phyloP scores from a whole-genome alignment of 192 early-diverging fungal species.

The Geranomyces michiganensis region DNA sequence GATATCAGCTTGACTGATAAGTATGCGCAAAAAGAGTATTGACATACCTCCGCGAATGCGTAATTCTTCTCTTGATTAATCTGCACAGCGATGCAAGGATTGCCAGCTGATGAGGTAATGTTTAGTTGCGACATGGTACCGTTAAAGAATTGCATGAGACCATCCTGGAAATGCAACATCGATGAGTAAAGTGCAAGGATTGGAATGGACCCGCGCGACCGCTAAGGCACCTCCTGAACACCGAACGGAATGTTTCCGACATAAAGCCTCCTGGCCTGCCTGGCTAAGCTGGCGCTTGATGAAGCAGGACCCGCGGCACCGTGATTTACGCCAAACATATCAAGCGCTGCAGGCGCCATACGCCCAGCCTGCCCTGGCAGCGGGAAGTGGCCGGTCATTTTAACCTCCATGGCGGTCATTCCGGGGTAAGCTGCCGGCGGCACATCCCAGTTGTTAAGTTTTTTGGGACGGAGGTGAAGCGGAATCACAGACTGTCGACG shows the following conservation, averaged over 20 bases:
- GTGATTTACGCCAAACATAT: slow-evolving; percentile 24
- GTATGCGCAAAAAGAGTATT: neutral
- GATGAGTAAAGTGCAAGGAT: neutral
- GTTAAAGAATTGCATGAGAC: slow-evolving; percentile 85
- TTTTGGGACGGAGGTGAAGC: slow-evolving; percentile 73
- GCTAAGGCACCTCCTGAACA: slow-evolving; percentile 60
- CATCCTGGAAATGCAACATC: slow-evolving; percentile 44
- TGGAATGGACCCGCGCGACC: neutral
- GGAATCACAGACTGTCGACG: slow-evolving; percentile 57
- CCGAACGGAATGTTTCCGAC: slow-evolving; percentile 84
- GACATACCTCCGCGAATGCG: slow-evolving; percentile 88
- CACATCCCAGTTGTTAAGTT: slow-evolving; percentile 91
- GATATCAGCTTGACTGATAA: neutral
- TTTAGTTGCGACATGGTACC: slow-evolving; percentile 77
- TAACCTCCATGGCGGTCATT: slow-evolving; percentile 83
- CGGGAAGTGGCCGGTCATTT: slow-evolving; percentile 82
- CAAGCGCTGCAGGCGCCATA: slow-evolving; percentile 4
- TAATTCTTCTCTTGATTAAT: slow-evolving; percentile 95
- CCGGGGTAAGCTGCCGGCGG: slow-evolving; percentile 87
- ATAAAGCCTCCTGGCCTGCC: slow-evolving; percentile 87
- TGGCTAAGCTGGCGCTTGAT: slow-evolving; percentile 56
- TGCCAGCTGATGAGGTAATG: slow-evolving; percentile 68
- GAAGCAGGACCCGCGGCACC: slow-evolving; percentile 54
- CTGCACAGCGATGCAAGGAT: slow-evolving; percentile 77
- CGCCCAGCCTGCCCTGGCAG: slow-evolving; percentile 66